A percentile compares a stretch with the other conserved stretches of the same genome.
Conservation (phyloP, 495 filamentous ascomycete species). For the Chlorociboria aeruginascens region DNA sequence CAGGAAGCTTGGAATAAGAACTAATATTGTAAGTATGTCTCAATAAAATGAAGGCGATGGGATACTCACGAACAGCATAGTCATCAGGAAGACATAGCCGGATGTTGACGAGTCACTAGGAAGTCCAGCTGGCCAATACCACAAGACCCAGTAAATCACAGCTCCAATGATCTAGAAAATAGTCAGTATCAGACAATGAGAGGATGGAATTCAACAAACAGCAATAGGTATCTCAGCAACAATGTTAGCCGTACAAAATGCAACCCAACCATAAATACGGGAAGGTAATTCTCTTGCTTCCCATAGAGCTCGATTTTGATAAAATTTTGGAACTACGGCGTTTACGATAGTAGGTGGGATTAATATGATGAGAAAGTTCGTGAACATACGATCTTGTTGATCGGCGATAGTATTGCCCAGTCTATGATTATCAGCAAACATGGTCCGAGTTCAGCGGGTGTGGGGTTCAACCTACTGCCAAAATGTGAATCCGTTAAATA, state of each 20-base stretch:
- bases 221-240: constrained; percentile 66
- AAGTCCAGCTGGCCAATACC: constrained; percentile 72
- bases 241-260: constrained; percentile 67
- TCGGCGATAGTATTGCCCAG: constrained; percentile 25
- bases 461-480: constrained; percentile 28
- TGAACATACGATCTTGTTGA: constrained; percentile 75
- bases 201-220: too few species aligned
- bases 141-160: constrained; percentile 60
- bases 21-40: neutral
- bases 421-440: neutral
- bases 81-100: constrained; percentile 79
- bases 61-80: constrained; percentile 56
- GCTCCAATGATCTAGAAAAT: constrained; percentile 34
- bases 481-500: constrained; percentile 48
- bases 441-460: neutral
- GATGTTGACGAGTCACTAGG: constrained; percentile 51
- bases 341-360: constrained; percentile 58
- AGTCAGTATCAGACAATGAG: too few species aligned
- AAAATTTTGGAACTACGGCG: constrained; percentile 75
- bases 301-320: constrained; percentile 63
- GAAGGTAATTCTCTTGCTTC: constrained; percentile 63
- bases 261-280: constrained; percentile 72
- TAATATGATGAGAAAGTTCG: constrained; percentile 59
- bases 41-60: neutral
- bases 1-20: constrained; percentile 49